Percentiles rank a stretch among this genome's conserved stretches.
Conservation (phyloP, 2,329 filamentous ascomycete species). For the Paracoccidioides lutzii region DNA sequence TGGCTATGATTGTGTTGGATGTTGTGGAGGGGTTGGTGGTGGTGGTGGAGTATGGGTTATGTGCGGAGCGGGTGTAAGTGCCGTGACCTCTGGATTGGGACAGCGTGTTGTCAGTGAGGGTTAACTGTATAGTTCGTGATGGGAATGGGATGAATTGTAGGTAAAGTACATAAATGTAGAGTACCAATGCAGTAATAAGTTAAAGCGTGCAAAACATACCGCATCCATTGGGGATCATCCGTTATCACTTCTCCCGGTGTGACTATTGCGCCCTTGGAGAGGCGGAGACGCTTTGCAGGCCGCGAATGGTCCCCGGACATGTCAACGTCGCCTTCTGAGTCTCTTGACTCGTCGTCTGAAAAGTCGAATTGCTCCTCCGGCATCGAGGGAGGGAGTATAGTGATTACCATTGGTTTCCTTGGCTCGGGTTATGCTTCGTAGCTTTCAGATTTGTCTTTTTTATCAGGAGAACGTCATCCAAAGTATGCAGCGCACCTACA, state of each 20-base stretch:
- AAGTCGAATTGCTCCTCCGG: constrained; percentile 16
- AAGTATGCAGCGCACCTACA: too few relatives aligned
- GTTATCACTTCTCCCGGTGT: constrained; percentile 80
- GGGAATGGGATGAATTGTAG: not conserved
- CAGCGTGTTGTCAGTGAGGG: constrained; percentile 5
- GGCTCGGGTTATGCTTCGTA: not conserved
- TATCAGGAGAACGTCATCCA: not conserved
- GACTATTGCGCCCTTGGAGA: constrained; percentile 43
- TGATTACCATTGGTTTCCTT: constrained; percentile 37
- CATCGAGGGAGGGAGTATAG: constrained; percentile 38
- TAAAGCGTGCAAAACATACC: too few relatives aligned
- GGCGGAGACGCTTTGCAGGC: constrained; percentile 22
- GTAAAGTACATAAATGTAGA: not conserved
- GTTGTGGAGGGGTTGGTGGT: constrained; percentile 20
- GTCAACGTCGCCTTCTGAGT: constrained; percentile 35
- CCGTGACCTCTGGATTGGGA: constrained; percentile 61
- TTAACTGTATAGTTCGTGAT: constrained; percentile 4
- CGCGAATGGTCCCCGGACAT: constrained; percentile 23
- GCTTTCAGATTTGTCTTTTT: not conserved
- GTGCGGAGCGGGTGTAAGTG: constrained; percentile 54
- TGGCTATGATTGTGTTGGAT: constrained; percentile 62
- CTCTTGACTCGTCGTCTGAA: constrained; percentile 23
- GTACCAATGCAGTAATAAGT: not conserved
- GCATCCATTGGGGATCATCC: constrained; percentile 86
- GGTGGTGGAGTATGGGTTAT: constrained; percentile 36